Evolutionary conservation across 106 monocot genomes (phyloP), one percentile per base, ranked within the genome.

Genomic region (Ottelia alismoides): DNA sequence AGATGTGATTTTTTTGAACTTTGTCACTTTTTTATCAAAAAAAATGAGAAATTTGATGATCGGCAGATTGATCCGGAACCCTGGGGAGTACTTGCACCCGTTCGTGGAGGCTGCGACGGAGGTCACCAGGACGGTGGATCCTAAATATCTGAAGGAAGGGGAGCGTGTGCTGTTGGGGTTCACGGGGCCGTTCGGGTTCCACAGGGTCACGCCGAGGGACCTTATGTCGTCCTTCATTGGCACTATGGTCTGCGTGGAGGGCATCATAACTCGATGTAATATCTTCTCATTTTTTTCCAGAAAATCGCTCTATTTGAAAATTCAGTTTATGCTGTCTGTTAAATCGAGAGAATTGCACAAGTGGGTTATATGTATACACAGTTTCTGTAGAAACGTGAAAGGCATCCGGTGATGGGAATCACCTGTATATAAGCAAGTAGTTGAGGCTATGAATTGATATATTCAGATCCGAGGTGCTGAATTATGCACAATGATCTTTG

Each of bases 201-300:
- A 89, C 51, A 85, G 70, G 74, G 88, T 96, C 57, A 96, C 96
- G 0, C 96, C 96, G 1, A 76, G 96, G 53, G 96, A 88, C 58
- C 88, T 96, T 60, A 96, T 96, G 88, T 88, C 96, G 12, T 78
- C 88, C 30, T 96, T 96, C 76, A 88, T 96, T 20, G 96, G 96
- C 9, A 70, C 88, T 49, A 96, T 96, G 96, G 96, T 96, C 49
- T 79, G 85, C 26, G 88, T 89, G 11, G 84, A 89, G 73, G 96
- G 96, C 57, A 96, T 96, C 35, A 78, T 96, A 69, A 96, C 96
- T 25, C 88, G 89, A 81, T 96, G 96, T 96, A 82, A 28, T 57
- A 49, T 7, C 19, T 2, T 5, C 4, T 25, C n/a, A 11, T 25
- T 43, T 25, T 43, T 11, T 43, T 11, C 12, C 24, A 35, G 5